These are phyloP conservation scores for Penicillium chermesinum DNA, from an alignment of 495 filamentous ascomycete species.

Conservation along the genomic window DNA sequence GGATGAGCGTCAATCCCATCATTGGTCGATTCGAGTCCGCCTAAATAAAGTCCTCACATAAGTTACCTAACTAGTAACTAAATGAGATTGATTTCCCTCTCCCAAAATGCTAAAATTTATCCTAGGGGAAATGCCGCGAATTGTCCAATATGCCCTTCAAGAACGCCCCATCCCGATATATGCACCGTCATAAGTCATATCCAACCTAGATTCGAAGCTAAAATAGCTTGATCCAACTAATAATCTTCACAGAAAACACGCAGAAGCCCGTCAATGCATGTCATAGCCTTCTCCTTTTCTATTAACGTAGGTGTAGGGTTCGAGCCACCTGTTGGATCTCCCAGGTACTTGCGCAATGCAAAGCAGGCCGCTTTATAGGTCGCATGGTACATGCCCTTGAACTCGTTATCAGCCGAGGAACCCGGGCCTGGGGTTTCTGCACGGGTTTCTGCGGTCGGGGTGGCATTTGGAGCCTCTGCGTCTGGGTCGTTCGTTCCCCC, in stretches of 20 bases:
- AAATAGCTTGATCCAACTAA: constrained; percentile 9
- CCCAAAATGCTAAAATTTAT: too few relatives aligned
- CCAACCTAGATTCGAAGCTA: background rate
- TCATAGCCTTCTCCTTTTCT: constrained; percentile 42
- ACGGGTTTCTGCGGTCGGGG: constrained; percentile 12
- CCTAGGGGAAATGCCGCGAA: too few relatives aligned
- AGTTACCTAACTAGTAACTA: too few relatives aligned
- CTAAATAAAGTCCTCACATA: too few relatives aligned
- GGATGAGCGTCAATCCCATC: too few relatives aligned
- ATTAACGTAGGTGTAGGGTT: constrained; percentile 22
- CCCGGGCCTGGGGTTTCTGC: constrained; percentile 20
- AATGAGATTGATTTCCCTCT: too few relatives aligned
- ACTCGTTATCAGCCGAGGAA: constrained; percentile 46
- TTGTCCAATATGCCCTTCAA: constrained; percentile 1
- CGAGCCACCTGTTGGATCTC: constrained; percentile 9
- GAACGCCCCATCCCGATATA: background rate
- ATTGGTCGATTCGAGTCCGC: too few relatives aligned
- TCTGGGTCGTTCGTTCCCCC: constrained; percentile 14
- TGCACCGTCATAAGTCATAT: constrained; percentile 13
- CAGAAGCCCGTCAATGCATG: constrained; percentile 42
- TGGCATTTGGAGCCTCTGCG: constrained; percentile 6
- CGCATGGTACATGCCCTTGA: constrained; percentile 62
- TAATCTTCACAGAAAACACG: constrained; percentile 43
- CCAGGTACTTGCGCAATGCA: constrained; percentile 49
- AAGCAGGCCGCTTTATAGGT: constrained; percentile 58